phyloP scores from a whole-genome alignment of 1,139 yeast species.

The Lodderomyces margitis region DNA sequence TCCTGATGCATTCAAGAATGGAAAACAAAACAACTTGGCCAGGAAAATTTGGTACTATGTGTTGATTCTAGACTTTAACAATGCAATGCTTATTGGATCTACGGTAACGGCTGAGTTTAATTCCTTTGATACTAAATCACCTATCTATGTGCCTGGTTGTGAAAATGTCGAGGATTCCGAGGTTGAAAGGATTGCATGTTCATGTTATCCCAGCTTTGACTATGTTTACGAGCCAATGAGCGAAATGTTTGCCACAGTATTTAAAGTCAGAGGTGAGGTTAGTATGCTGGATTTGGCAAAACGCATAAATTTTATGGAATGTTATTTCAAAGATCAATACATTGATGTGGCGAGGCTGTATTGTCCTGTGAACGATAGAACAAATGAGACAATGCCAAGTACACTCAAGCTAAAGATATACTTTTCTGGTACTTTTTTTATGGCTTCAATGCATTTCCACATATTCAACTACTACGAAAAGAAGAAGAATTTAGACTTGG shows the following conservation, averaged over 20 bases:
- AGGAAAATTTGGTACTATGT: slow-evolving; percentile 36
- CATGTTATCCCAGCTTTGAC: slow-evolving; percentile 19
- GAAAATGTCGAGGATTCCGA: slow-evolving; percentile 27
- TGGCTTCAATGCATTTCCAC: slow-evolving; percentile 30
- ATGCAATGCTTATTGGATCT: slow-evolving; percentile 39
- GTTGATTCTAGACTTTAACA: slow-evolving; percentile 35
- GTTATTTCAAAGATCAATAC: slow-evolving; percentile 17
- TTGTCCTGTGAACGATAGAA: slow-evolving; percentile 6
- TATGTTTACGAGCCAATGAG: slow-evolving; percentile 18
- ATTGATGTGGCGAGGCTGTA: slow-evolving; percentile 12
- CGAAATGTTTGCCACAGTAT: slow-evolving; percentile 19
- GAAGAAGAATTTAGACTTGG: slow-evolving; percentile 20
- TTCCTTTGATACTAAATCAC: slow-evolving; percentile 35
- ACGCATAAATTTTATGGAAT: slow-evolving; percentile 19
- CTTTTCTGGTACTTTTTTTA: slow-evolving; percentile 21
- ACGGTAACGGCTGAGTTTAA: slow-evolving; percentile 28
- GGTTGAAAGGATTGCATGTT: slow-evolving; percentile 22
- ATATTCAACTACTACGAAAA: slow-evolving; percentile 38
- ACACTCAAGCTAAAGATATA: slow-evolving; percentile 23
- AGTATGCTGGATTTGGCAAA: slow-evolving; percentile 20
- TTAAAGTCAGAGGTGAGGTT: slow-evolving; percentile 21
- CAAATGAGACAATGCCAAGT: slow-evolving; percentile 11
- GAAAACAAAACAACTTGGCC: slow-evolving; percentile 27
- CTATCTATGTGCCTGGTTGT: slow-evolving; percentile 30
- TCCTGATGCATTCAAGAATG: slow-evolving; percentile 21